phyloP scores from a whole-genome alignment of 2,329 filamentous ascomycete genomes.

The Sodiomyces alkalinus region DNA sequence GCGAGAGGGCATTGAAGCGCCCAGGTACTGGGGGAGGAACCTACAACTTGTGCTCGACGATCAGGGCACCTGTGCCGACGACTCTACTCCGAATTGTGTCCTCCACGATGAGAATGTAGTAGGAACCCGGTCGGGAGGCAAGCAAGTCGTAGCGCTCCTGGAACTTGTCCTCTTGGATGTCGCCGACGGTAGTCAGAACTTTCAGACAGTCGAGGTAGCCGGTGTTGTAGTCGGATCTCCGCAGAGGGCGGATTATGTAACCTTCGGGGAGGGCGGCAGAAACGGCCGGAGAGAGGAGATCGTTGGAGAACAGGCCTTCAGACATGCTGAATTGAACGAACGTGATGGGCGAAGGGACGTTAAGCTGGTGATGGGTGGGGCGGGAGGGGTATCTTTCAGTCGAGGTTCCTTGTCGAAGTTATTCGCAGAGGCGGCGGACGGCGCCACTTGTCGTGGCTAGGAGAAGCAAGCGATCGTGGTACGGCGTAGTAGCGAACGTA shows the following conservation, averaged over 20 bases:
- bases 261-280: slow-evolving; percentile 57
- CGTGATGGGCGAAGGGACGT: no score
- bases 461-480: no score
- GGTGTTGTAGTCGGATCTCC: slow-evolving; percentile 58
- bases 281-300: slow-evolving; percentile 66
- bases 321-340: slow-evolving; percentile 7
- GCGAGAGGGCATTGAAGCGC: background rate
- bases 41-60: slow-evolving; percentile 90
- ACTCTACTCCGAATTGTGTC: slow-evolving; percentile 49
- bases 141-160: slow-evolving; percentile 74
- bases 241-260: slow-evolving; percentile 71
- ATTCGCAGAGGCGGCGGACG: background rate
- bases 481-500: no score
- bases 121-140: slow-evolving; percentile 61
- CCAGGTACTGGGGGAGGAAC: slow-evolving; percentile 16
- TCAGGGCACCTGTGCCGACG: slow-evolving; percentile 79
- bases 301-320: slow-evolving; percentile 56
- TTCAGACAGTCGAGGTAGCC: slow-evolving; percentile 86
- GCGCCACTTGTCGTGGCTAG: background rate
- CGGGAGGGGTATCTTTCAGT: no score
- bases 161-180: slow-evolving; percentile 63
- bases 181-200: slow-evolving; percentile 84
- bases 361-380: background rate
- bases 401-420: background rate
- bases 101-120: slow-evolving; percentile 74